A percentile compares a stretch with the other conserved stretches of the same genome.
phyloP scores from a whole-genome alignment of 257 asterid species.

The Gentiana macrophylla region DNA sequence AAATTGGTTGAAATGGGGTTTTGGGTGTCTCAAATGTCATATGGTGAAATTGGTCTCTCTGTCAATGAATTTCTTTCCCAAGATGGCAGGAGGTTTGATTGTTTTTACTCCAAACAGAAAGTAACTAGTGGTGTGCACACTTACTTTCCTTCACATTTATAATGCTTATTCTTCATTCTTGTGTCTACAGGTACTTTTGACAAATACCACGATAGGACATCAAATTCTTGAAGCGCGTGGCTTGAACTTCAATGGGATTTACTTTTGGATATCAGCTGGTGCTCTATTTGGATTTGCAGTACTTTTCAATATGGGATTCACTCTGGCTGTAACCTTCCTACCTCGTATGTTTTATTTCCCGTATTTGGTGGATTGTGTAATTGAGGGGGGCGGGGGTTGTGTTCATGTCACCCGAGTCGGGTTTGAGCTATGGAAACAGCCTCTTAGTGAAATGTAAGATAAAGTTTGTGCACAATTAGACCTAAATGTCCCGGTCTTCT shows the following conservation, averaged over 20 bases:
- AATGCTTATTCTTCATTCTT: slow-evolving; percentile 1
- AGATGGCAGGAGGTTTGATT: slow-evolving; percentile 51
- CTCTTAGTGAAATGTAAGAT: too few species aligned
- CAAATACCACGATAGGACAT: slow-evolving; percentile 38
- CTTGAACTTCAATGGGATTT: slow-evolving; percentile 29
- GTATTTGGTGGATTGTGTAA: too few species aligned
- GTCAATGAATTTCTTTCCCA: slow-evolving; percentile 60
- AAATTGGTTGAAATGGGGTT: slow-evolving; percentile 56
- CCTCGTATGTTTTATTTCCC: slow-evolving; percentile 36
- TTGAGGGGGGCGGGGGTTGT: too few species aligned
- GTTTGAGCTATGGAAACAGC: too few species aligned
- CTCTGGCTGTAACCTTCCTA: slow-evolving; percentile 31
- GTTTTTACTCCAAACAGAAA: too few species aligned
- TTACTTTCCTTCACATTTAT: background rate
- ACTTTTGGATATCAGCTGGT: slow-evolving; percentile 48
- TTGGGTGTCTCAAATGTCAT: slow-evolving; percentile 58
- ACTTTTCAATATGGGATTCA: slow-evolving; percentile 44
- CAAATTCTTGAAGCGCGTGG: slow-evolving; percentile 50
- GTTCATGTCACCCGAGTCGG: too few species aligned
- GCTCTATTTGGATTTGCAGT: slow-evolving; percentile 45
- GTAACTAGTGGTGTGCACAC: background rate
- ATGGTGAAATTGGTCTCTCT: slow-evolving; percentile 59
- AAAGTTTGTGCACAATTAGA: too few species aligned
- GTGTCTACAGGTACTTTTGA: slow-evolving; percentile 12
- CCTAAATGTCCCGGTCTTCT: background rate